phyloP scores from a whole-genome alignment of 106 monocot species.

The Iris macrosiphon region DNA sequence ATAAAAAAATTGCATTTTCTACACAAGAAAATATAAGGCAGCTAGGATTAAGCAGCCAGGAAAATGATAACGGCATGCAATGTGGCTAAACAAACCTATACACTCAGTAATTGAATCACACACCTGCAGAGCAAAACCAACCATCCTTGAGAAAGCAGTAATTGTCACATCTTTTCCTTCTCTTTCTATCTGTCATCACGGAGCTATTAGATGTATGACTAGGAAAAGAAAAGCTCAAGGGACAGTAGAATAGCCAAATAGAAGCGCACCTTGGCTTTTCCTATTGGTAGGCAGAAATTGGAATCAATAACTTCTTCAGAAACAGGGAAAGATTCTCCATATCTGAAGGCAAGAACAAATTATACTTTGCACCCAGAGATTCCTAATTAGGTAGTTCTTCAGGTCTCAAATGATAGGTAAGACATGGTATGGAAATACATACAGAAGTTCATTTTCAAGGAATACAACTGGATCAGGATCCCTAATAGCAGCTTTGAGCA shows the following conservation, averaged over 20 bases:
- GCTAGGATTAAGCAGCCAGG: too few species aligned
- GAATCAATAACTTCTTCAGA: conserved; percentile 94
- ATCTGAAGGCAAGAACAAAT: conserved; percentile 56
- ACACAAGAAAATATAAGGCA: background rate
- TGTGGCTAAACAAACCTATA: too few species aligned
- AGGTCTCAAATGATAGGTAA: background rate
- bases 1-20: background rate
- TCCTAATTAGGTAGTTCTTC: background rate
- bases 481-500: conserved; percentile 91
- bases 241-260: background rate
- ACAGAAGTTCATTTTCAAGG: conserved; percentile 93
- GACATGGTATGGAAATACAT: conserved; percentile 12
- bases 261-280: conserved; percentile 82
- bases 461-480: conserved; percentile 98
- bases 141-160: conserved; percentile 93
- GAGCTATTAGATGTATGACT: background rate
- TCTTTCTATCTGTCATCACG: conserved; percentile 62
- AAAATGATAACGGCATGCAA: too few species aligned
- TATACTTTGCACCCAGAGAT: background rate
- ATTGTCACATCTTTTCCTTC: conserved; percentile 90
- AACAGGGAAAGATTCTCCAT: conserved; percentile 92
- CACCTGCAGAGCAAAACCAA: conserved; percentile 91
- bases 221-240: background rate
- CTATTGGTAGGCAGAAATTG: conserved; percentile 92
- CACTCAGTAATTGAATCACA: conserved; percentile 6